Evolutionary conservation across 805 yeast species (phyloP).

Genomic region (Saccharomyces paradoxus): DNA sequence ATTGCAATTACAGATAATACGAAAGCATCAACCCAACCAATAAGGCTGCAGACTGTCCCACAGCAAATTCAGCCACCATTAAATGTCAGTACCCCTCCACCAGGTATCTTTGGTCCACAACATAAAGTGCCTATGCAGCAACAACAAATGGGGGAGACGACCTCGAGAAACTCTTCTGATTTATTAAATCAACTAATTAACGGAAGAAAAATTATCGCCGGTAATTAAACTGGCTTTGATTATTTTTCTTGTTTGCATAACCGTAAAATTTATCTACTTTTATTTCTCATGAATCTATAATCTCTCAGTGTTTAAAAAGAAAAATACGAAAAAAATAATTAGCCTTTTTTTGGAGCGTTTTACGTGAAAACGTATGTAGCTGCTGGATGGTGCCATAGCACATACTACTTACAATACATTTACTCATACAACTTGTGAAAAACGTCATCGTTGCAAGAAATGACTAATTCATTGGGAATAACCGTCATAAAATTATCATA

Average conservation of each 20-base stretch:
- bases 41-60: constrained; percentile 4
- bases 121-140: constrained; percentile 1
- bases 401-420: not conserved
- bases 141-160: constrained; percentile 8
- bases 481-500: not conserved
- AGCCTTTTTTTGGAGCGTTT: not conserved
- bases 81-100: constrained; percentile 17
- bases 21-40: constrained; percentile 3
- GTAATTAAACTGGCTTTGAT: constrained; percentile 9
- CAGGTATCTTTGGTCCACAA: constrained; percentile 9
- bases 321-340: not conserved
- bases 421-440: not conserved
- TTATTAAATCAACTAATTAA: constrained; percentile 77
- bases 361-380: not conserved
- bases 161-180: constrained; percentile 59
- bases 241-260: not conserved
- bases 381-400: not conserved
- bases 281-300: not conserved
- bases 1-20: constrained; percentile 17
- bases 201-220: constrained; percentile 48
- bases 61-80: constrained; percentile 4
- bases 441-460: not conserved
- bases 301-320: constrained; percentile 18
- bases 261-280: not conserved
- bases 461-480: not conserved